Percentiles rank a stretch among this genome's conserved stretches.
Conservation (phyloP, 2,329 filamentous ascomycete species). For the Colletotrichum sojae region DNA sequence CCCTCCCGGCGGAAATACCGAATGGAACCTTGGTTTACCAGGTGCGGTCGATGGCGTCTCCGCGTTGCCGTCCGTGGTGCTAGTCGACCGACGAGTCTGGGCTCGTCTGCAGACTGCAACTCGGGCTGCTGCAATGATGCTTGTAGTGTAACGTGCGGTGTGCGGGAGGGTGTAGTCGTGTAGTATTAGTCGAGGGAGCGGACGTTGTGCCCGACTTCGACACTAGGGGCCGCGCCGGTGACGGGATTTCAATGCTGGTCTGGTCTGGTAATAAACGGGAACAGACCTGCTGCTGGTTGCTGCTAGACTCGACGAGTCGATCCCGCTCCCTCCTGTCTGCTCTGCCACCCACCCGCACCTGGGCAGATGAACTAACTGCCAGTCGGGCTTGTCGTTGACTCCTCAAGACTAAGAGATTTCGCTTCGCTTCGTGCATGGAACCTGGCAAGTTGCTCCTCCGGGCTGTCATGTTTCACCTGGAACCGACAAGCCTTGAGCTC, state of each 20-base stretch:
- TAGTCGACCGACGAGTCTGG: slow-evolving; percentile 28
- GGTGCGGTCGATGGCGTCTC: slow-evolving; percentile 27
- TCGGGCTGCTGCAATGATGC: slow-evolving; percentile 30
- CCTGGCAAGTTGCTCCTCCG: slow-evolving; percentile 23
- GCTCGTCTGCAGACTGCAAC: slow-evolving; percentile 27
- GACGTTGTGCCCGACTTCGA: slow-evolving; percentile 31
- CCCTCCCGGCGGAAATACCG: slow-evolving; percentile 38
- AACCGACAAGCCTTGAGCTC: slow-evolving; percentile 21
- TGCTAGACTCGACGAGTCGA: slow-evolving; percentile 1
- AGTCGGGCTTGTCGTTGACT: not conserved
- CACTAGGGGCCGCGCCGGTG: slow-evolving; percentile 13
- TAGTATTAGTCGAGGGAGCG: slow-evolving; percentile 19
- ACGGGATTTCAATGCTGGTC: slow-evolving; percentile 10
- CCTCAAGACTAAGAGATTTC: not conserved
- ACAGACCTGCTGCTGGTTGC: not conserved
- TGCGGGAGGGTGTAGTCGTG: slow-evolving; percentile 16
- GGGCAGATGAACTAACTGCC: slow-evolving; percentile 5
- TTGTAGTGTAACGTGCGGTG: slow-evolving; percentile 31
- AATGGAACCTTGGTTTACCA: slow-evolving; percentile 27
- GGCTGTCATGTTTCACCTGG: slow-evolving; percentile 34
- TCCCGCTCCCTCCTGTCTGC: slow-evolving; percentile 5
- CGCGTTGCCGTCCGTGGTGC: slow-evolving; percentile 1
- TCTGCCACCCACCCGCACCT: slow-evolving; percentile 4
- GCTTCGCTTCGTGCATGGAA: slow-evolving; percentile 1
- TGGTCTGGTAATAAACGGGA: not conserved